Conservation (phyloP, 192 early-diverging fungal species). For the Backusella westeae region DNA sequence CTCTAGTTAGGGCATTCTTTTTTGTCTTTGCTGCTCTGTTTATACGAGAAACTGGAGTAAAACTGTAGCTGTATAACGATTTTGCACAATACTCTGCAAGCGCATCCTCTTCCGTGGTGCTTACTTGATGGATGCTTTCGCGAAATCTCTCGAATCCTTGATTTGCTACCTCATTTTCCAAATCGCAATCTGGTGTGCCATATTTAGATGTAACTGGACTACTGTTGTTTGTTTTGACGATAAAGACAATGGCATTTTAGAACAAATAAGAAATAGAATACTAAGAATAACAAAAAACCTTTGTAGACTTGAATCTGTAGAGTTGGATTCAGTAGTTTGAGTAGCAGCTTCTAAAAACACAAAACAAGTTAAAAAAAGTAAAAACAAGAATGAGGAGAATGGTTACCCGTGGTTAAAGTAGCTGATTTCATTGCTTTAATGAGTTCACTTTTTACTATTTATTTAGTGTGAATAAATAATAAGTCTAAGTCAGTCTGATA, state of each 20-base stretch:
- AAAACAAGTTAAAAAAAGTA: background rate
- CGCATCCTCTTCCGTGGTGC: background rate
- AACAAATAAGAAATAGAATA: background rate
- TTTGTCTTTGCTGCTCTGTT: conserved; percentile 12
- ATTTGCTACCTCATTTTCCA: background rate
- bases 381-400: background rate
- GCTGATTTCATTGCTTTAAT: background rate
- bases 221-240: background rate
- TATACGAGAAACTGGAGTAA: conserved; percentile 17
- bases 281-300: background rate
- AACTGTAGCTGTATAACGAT: conserved; percentile 33
- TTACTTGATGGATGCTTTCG: background rate
- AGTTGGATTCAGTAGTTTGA: background rate
- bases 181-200: background rate
- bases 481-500: background rate
- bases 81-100: conserved; percentile 21
- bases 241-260: background rate
- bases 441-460: background rate
- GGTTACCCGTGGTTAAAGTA: background rate
- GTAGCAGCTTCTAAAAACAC: background rate
- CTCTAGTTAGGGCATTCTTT: conserved; percentile 8
- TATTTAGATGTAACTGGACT: background rate
- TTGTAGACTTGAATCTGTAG: background rate
- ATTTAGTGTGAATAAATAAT: background rate
- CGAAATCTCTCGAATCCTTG: conserved; percentile 9